Evolutionary conservation across 768 basidiomycete species (phyloP).

Genomic region (Multifurca ochricompacta): DNA sequence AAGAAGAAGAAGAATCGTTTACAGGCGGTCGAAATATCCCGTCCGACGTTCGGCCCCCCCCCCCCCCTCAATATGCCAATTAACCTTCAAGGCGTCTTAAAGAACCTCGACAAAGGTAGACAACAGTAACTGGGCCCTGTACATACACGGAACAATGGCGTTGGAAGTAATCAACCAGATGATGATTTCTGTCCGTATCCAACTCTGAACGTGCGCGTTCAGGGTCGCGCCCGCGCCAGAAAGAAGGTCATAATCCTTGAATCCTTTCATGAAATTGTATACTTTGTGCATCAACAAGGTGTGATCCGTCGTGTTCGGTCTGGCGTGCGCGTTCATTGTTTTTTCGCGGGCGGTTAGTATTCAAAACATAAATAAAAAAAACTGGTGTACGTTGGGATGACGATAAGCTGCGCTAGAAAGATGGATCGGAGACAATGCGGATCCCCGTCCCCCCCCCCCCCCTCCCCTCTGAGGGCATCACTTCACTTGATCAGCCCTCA

Average conservation of each 20-base stretch:
- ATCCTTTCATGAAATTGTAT: too few species aligned
- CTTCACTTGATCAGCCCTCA: too few species aligned
- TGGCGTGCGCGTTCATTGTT: neutral
- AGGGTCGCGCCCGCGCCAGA: too few species aligned
- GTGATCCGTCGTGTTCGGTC: conserved; percentile 3
- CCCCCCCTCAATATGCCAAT: neutral
- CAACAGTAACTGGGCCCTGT: neutral
- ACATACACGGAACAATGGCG: neutral
- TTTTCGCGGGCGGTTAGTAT: neutral
- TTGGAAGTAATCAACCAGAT: neutral
- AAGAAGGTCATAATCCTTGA: too few species aligned
- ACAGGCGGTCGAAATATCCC: neutral
- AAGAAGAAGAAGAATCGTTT: too few species aligned
- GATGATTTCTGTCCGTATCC: too few species aligned
- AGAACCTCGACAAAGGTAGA: conserved; percentile 1
- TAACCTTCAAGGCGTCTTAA: neutral
- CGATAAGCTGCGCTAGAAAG: neutral
- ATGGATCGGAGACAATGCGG: too few species aligned
- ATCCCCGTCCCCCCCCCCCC: too few species aligned
- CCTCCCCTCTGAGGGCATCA: too few species aligned
- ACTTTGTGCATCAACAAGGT: too few species aligned
- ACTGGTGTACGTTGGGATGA: neutral
- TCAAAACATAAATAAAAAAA: neutral
- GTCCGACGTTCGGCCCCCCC: conserved; percentile 2
- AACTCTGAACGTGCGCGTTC: neutral